Percentiles rank a stretch among this genome's conserved stretches.
Conservation (phyloP, 2,329 filamentous ascomycete species). For the Biscogniauxia marginata region DNA sequence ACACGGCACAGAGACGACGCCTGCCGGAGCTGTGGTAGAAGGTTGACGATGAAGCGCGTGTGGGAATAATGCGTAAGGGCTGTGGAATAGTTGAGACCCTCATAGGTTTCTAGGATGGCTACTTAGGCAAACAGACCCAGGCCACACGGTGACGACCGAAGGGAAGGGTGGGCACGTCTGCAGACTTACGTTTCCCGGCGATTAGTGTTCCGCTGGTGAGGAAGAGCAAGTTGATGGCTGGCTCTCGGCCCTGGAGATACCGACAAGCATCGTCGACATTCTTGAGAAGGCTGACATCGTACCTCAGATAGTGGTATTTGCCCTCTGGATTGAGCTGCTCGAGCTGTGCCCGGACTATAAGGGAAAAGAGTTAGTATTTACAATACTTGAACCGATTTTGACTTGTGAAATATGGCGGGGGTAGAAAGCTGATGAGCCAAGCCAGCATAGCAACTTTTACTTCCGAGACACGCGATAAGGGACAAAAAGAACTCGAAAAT, state of each 20-base stretch:
- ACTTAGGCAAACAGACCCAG: too few species aligned
- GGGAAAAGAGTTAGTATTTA: too few species aligned
- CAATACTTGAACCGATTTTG: too few species aligned
- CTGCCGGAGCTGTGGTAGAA: conserved; percentile 54
- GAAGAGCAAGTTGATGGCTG: conserved; percentile 46
- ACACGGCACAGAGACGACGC: conserved; percentile 50
- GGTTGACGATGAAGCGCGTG: conserved; percentile 53
- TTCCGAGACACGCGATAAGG: too few species aligned
- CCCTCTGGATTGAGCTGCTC: conserved; percentile 42
- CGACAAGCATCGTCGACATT: conserved; percentile 49
- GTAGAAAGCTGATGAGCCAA: too few species aligned
- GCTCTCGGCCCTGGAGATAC: conserved; percentile 43
- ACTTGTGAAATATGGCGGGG: too few species aligned
- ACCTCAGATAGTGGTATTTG: conserved; percentile 46
- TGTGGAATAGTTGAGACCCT: conserved; percentile 54
- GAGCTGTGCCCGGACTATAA: conserved; percentile 44
- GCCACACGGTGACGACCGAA: too few species aligned
- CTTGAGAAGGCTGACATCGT: conserved; percentile 49
- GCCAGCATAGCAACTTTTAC: too few species aligned
- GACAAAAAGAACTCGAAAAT: too few species aligned
- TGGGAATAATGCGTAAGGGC: conserved; percentile 57
- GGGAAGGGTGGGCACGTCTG: background rate
- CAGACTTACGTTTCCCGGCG: conserved; percentile 22
- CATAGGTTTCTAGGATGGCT: conserved; percentile 46
- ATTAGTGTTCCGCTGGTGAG: conserved; percentile 39